Conservation (phyloP, 2,329 filamentous ascomycete species). For the Cladosporium sphaerospermum region DNA sequence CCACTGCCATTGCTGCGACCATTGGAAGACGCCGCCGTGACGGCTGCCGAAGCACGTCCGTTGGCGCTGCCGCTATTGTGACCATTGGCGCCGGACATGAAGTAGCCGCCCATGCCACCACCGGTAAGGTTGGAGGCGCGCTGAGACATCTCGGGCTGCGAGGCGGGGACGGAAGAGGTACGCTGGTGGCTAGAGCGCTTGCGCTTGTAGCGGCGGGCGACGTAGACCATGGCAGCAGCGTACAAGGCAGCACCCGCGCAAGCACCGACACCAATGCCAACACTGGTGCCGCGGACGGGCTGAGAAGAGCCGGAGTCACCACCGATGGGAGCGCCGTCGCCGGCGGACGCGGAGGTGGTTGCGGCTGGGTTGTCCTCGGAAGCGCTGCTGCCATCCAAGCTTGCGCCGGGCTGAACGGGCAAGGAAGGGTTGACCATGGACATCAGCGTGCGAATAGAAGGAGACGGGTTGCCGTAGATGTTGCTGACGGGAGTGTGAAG, state of each 20-base stretch:
- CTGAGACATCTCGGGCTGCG: conserved; percentile 47
- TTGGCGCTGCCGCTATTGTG: conserved; percentile 30
- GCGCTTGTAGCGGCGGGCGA: conserved; percentile 84
- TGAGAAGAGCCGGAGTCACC: conserved; percentile 47
- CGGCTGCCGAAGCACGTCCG: conserved; percentile 12
- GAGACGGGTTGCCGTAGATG: conserved; percentile 62
- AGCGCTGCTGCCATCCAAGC: conserved; percentile 37
- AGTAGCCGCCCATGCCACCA: conserved; percentile 37
- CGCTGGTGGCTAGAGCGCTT: conserved; percentile 63
- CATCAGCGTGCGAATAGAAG: conserved; percentile 66
- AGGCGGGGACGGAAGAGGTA: conserved; percentile 69
- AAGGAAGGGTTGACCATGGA: conserved; percentile 78
- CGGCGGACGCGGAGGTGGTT: conserved; percentile 28
- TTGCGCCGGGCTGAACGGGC: conserved; percentile 52
- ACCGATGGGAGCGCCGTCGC: conserved; percentile 45
- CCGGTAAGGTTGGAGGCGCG: conserved; percentile 19
- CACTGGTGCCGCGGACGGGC: conserved; percentile 58
- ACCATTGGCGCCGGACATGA: conserved; percentile 63
- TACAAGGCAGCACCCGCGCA: conserved; percentile 65
- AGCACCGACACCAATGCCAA: conserved; percentile 22
- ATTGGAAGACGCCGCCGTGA: conserved; percentile 2
- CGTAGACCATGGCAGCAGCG: conserved; percentile 88
- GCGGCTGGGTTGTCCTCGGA: conserved; percentile 36
- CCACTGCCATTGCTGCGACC: conserved; percentile 39
- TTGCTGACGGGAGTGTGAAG: conserved; percentile 65